phyloP scores from a whole-genome alignment of 2,329 filamentous ascomycete genomes.

The Colletotrichum endophyticum region DNA sequence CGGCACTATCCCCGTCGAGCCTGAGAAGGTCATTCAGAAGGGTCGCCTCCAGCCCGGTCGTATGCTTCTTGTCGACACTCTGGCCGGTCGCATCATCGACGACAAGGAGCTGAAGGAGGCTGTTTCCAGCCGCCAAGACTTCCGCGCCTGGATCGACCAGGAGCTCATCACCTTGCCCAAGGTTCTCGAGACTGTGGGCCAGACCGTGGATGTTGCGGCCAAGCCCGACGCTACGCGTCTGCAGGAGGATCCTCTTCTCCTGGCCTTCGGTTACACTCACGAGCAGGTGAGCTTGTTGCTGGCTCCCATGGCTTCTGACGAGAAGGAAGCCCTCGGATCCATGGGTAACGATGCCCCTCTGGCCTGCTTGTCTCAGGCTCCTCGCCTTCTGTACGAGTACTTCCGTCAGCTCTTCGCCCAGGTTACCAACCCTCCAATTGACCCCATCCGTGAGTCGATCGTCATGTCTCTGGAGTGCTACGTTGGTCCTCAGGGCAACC shows the following conservation, averaged over 20 bases:
- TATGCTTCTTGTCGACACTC: constrained; percentile 94
- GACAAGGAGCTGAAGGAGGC: constrained; percentile 90
- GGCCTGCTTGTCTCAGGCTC: constrained; percentile 88
- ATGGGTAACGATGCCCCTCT: constrained; percentile 98
- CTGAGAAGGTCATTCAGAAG: constrained; percentile 89
- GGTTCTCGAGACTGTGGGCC: constrained; percentile 67
- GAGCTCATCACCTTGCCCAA: constrained; percentile 83
- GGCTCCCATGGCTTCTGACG: constrained; percentile 95
- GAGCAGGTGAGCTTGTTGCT: constrained; percentile 93
- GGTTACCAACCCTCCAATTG: constrained; percentile 97
- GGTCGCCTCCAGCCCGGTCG: constrained; percentile 91
- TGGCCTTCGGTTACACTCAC: constrained; percentile 91
- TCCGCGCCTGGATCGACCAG: constrained; percentile 85
- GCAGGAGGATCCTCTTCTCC: constrained; percentile 83
- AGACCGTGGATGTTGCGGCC: constrained; percentile 65
- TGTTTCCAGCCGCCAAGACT: constrained; percentile 86
- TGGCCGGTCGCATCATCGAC: constrained; percentile 89
- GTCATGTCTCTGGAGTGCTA: constrained; percentile 99
- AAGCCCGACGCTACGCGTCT: constrained; percentile 73
- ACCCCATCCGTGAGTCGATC: constrained; percentile 95
- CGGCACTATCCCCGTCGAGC: constrained; percentile 89
- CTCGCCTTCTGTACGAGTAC: constrained; percentile 91
- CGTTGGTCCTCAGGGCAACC: constrained; percentile 92
- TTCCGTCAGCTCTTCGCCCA: constrained; percentile 98
- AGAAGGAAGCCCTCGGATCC: constrained; percentile 94